These are phyloP conservation scores for Nemania sp. DNA, from an alignment of 2,329 filamentous ascomycete species.

Conservation along the genomic window DNA sequence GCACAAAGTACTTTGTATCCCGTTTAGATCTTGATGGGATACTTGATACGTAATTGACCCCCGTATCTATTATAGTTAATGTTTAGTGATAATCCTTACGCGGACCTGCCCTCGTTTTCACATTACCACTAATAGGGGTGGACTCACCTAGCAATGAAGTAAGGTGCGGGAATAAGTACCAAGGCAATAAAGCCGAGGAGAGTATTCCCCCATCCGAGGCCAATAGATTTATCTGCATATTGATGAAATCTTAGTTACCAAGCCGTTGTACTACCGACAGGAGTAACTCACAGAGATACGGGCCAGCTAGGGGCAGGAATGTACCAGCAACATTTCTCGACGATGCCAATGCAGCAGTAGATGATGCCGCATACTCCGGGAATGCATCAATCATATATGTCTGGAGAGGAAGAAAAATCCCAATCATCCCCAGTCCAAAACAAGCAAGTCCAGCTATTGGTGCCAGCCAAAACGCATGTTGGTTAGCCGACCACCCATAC, in stretches of 20 bases:
- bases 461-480: conserved; percentile 34
- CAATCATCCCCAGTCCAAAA: conserved; percentile 35
- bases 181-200: conserved; percentile 31
- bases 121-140: no score
- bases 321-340: conserved; percentile 33
- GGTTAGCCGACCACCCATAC: conserved; percentile 34
- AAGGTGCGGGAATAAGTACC: conserved; percentile 31
- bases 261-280: not conserved
- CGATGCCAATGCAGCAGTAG: conserved; percentile 31
- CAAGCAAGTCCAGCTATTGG: conserved; percentile 30
- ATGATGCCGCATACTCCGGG: conserved; percentile 34
- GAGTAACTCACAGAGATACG: conserved; percentile 31
- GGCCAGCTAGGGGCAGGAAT: conserved; percentile 36
- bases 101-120: no score
- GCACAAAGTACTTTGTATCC: not conserved
- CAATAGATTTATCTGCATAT: conserved; percentile 27
- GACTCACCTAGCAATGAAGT: conserved; percentile 34
- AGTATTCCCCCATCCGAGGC: conserved; percentile 36
- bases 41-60: conserved; percentile 12
- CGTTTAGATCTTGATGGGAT: conserved; percentile 21
- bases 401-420: conserved; percentile 34
- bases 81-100: not conserved
- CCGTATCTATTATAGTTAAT: conserved; percentile 14
- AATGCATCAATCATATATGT: conserved; percentile 39
- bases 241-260: conserved; percentile 1